A percentile compares a stretch with the other conserved stretches of the same genome.
These are phyloP conservation scores for Setaria viridis DNA, from an alignment of 202 grass and related monocot genomes.

Conservation along the genomic window DNA sequence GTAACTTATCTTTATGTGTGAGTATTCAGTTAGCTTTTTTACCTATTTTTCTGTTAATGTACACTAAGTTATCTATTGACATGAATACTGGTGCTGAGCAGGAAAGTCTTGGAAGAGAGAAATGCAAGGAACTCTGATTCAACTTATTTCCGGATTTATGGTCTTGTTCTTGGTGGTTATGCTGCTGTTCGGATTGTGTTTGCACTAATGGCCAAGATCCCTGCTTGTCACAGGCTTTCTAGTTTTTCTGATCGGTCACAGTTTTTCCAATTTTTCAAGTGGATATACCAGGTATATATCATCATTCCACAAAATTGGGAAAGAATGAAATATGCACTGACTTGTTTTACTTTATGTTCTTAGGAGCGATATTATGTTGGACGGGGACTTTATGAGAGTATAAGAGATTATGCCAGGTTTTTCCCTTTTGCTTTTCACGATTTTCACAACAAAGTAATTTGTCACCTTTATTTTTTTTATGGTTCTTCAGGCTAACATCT, in stretches of 20 bases:
- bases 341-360: constrained; percentile 43
- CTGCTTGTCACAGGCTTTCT: constrained; percentile 90
- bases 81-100: constrained; percentile 55
- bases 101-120: constrained; percentile 89
- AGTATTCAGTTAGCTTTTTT: constrained; percentile 53
- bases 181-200: constrained; percentile 72
- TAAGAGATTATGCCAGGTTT: constrained; percentile 84
- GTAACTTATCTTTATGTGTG: constrained; percentile 92
- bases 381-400: constrained; percentile 88
- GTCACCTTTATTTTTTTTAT: background rate
- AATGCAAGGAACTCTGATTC: constrained; percentile 82
- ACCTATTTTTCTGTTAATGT: constrained; percentile 30
- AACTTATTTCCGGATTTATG: constrained; percentile 87
- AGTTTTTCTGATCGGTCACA: constrained; percentile 70
- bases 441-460: constrained; percentile 8
- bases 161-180: constrained; percentile 90
- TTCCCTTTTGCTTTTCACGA: constrained; percentile 27
- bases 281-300: constrained; percentile 92
- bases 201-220: constrained; percentile 83
- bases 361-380: constrained; percentile 97
- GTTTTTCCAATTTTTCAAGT: constrained; percentile 99
- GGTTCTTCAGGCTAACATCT: background rate
- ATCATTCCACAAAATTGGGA: constrained; percentile 21
- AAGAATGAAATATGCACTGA: constrained; percentile 29
- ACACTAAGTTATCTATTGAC: constrained; percentile 37